Percentiles rank a stretch among this genome's conserved stretches.
These are phyloP conservation scores for Calophaca sinica DNA, from an alignment of 306 rosid genomes.

Conservation along the genomic window DNA sequence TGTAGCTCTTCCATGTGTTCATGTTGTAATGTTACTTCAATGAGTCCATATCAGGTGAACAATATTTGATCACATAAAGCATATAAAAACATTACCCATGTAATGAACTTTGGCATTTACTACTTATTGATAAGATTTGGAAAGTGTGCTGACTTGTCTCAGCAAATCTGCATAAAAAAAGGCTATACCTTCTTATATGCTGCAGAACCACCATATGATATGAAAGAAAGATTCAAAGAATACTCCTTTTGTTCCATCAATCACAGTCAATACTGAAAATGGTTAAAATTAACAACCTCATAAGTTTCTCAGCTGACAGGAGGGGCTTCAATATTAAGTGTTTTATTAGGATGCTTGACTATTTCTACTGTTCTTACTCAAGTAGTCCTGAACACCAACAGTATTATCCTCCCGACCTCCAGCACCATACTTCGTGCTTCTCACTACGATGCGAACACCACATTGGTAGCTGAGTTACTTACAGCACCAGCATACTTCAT, in stretches of 20 bases:
- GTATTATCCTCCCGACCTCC: not conserved
- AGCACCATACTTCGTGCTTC: not conserved
- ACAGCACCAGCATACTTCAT: too few relatives aligned
- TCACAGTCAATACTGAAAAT: not conserved
- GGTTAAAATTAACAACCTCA: not conserved
- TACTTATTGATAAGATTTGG: not conserved
- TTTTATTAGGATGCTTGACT: not conserved
- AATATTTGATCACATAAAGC: too few relatives aligned
- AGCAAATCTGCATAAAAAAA: not conserved
- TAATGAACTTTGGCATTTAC: not conserved
- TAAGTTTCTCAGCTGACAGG: not conserved
- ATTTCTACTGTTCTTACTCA: not conserved
- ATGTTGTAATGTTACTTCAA: too few relatives aligned
- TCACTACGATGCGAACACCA: too few relatives aligned
- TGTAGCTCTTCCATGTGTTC: too few relatives aligned
- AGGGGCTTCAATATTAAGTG: not conserved
- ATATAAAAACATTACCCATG: not conserved
- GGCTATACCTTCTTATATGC: not conserved
- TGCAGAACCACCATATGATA: not conserved
- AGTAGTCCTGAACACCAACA: slow-evolving; percentile 2
- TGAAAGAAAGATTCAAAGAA: too few relatives aligned
- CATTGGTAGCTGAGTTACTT: too few relatives aligned
- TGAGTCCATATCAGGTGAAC: too few relatives aligned
- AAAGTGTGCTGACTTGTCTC: not conserved
- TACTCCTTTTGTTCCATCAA: too few relatives aligned